Evolutionary conservation across 2,329 filamentous ascomycete species (phyloP), one percentile per base, ranked within the genome.

Genomic region (Aspergillus latus): DNA sequence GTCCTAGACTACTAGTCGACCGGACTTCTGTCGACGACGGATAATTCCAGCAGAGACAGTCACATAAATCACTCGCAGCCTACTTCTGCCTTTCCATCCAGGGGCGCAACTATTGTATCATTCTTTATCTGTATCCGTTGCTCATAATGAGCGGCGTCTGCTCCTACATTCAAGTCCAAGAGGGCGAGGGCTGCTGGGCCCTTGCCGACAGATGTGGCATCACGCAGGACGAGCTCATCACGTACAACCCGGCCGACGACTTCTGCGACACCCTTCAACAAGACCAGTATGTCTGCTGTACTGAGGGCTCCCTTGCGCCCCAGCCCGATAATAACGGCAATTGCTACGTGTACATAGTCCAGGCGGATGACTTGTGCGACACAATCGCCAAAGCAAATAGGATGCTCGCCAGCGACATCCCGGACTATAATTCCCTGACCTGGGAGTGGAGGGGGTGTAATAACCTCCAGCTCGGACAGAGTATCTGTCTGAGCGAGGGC

Each of bases 381-480:
- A 67, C 11, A 52, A 64, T 65, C 4, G 62, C 60, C 2, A 61
- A 60, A 0, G 54, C 58, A 1, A 54, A 78, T 55, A 59, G 63
- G 8, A 62, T 81, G 4, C 76, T 68, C 0, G 58, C 64, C 0
- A 60, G 68, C 0, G 64, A 78, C 2, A 67, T 82, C 9, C 68
- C 74, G 28, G 52, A 52, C 0, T 71, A 69, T 21, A 80, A 80
- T 59, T 72, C 67, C 2, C 65, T 73, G 1, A 80, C 77, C 4
- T 80, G 78, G 78, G 76, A 72, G 16, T 79, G 74, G 74, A 65
- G 48, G 10, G 73, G 73, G 8, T 80, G 78, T 57, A 52, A 64
- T 2, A 51, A 63, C 7, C 59, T 80, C 9, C 61, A 60, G 26
- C 48, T 59, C 5, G 68, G 67, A 1, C 52, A 58, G 2, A 62